Conservation (phyloP, 306 rosid genomes). For the Malus orientalis region DNA sequence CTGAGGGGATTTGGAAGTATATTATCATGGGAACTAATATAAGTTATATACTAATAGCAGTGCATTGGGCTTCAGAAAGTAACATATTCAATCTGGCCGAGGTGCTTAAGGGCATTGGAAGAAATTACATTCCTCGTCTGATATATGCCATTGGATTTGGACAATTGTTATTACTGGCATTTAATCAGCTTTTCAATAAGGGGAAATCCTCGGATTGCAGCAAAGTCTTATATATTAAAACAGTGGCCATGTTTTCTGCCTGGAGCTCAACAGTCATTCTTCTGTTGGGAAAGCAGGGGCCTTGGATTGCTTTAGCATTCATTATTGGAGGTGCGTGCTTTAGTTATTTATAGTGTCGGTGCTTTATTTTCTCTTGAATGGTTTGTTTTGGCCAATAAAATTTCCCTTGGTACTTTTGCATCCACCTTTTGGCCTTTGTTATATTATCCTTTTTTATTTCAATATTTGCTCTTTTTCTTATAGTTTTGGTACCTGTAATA, state of each 20-base stretch:
- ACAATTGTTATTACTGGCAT: conserved; percentile 53
- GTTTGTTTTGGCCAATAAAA: neutral
- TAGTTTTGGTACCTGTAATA: neutral
- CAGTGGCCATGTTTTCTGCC: conserved; percentile 56
- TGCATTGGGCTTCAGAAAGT: conserved; percentile 60
- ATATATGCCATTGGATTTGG: conserved; percentile 63
- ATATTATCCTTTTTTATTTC: neutral
- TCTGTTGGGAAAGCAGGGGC: conserved; percentile 89
- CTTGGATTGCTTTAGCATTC: conserved; percentile 64
- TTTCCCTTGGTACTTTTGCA: neutral
- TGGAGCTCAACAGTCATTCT: conserved; percentile 78
- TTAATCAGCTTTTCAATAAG: conserved; percentile 29
- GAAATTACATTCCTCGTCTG: conserved; percentile 55
- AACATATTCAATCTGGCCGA: conserved; percentile 25
- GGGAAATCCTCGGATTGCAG: conserved; percentile 29
- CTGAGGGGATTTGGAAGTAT: conserved; percentile 46
- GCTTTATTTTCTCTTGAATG: conserved; percentile 3
- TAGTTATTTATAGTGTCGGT: conserved; percentile 3
- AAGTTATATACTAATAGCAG: conserved; percentile 55
- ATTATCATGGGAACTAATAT: conserved; percentile 43
- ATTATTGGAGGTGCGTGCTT: conserved; percentile 57
- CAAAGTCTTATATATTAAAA: conserved; percentile 37
- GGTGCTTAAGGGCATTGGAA: conserved; percentile 42
- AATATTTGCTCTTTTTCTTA: neutral
- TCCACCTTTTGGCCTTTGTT: neutral